A percentile compares a stretch with the other conserved stretches of the same genome.
Conservation (phyloP, 768 basidiomycete species). For the Cystobasidium onofrii region DNA sequence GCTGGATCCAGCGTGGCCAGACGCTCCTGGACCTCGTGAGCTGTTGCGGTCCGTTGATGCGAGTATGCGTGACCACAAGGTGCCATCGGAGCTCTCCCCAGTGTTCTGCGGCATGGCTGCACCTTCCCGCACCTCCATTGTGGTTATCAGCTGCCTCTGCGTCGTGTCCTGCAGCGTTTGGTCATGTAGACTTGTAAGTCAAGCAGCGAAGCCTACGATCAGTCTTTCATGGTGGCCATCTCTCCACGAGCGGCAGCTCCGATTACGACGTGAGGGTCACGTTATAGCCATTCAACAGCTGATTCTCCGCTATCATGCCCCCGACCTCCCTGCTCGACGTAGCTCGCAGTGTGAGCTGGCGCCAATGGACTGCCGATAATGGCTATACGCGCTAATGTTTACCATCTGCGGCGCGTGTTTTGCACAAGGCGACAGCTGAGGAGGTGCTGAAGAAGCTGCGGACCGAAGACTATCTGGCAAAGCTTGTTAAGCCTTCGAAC, state of each 20-base stretch:
- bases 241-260: too few species aligned
- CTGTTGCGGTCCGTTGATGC: constrained; percentile 16
- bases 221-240: too few species aligned
- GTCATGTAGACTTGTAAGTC: too few species aligned
- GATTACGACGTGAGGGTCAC: too few species aligned
- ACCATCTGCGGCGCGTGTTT: background rate
- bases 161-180: background rate
- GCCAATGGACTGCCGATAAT: background rate
- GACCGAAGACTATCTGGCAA: background rate
- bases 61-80: constrained; percentile 20
- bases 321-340: background rate
- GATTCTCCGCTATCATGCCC: background rate
- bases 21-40: background rate
- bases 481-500: background rate
- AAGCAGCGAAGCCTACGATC: too few species aligned
- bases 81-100: background rate
- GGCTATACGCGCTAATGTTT: background rate
- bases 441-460: background rate
- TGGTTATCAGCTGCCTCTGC: background rate
- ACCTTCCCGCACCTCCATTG: background rate
- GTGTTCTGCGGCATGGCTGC: background rate
- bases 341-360: background rate
- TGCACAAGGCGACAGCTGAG: background rate
- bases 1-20: background rate
- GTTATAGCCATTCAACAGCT: too few species aligned